Conservation (phyloP, 768 basidiomycete genomes). For the Boletus insuetus region DNA sequence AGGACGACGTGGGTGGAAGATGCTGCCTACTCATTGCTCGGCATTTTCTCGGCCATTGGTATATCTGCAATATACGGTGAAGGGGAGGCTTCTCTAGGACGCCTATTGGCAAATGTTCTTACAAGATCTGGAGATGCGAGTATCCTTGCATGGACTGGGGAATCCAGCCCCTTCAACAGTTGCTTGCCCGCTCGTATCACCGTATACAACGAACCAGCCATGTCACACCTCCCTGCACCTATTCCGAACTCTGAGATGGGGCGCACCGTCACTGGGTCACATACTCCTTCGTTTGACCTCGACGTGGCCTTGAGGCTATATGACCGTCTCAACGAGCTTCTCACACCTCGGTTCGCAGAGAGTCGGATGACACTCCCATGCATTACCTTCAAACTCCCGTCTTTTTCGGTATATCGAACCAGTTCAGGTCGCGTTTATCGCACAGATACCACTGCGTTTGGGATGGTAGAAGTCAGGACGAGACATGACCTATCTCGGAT, state of each 20-base stretch:
- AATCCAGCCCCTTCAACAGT: background rate
- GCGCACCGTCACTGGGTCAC: background rate
- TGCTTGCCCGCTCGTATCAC: background rate
- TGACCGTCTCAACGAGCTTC: background rate
- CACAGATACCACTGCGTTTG: background rate
- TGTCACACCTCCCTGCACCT: background rate
- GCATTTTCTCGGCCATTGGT: background rate
- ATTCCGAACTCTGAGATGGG: background rate
- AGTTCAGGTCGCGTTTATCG: background rate
- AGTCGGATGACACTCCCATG: slow-evolving; percentile 3
- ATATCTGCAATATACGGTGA: background rate
- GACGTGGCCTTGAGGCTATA: background rate
- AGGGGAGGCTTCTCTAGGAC: background rate
- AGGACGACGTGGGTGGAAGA: no score
- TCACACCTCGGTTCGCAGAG: background rate
- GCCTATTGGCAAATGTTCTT: background rate
- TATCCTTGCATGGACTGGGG: background rate
- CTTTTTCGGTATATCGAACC: background rate
- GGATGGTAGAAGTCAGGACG: background rate
- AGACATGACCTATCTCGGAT: background rate
- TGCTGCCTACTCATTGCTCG: no score
- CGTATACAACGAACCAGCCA: background rate
- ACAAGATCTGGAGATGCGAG: background rate
- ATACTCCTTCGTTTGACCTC: background rate
- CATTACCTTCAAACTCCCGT: background rate